Percentiles rank a stretch among this genome's conserved stretches.
These are phyloP conservation scores for Sordariomycetes sp. DNA, from an alignment of 2,329 filamentous ascomycete species.

Conservation along the genomic window DNA sequence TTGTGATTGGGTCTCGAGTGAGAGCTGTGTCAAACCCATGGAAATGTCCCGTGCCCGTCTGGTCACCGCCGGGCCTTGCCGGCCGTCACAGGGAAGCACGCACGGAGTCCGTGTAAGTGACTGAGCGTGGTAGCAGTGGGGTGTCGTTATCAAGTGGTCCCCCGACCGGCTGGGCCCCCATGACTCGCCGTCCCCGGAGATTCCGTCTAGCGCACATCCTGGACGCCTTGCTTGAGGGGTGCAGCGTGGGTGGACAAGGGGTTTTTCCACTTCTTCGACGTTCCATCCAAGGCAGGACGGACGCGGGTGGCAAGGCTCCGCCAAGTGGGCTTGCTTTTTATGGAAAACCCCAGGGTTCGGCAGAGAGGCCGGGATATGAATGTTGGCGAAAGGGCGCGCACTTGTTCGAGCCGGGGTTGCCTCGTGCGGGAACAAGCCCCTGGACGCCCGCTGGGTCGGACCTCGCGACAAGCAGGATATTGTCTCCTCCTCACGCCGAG, in stretches of 20 bases:
- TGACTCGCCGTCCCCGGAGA: background rate
- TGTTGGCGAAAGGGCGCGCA: background rate
- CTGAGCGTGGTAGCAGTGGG: background rate
- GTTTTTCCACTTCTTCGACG: background rate
- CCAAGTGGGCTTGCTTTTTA: background rate
- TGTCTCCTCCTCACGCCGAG: too few relatives aligned
- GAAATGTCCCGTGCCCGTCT: too few relatives aligned
- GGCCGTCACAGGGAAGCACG: background rate
- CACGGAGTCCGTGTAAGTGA: background rate
- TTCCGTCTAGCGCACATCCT: too few relatives aligned
- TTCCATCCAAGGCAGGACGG: background rate
- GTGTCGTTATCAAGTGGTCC: background rate
- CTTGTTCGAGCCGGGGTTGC: background rate
- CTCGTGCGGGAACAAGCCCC: background rate
- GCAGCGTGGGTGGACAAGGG: background rate
- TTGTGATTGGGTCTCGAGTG: too few relatives aligned
- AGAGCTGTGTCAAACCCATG: too few relatives aligned
- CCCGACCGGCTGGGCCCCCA: background rate
- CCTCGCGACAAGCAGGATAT: too few relatives aligned
- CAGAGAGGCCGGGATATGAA: background rate
- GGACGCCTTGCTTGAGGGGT: too few relatives aligned
- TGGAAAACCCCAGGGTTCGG: background rate
- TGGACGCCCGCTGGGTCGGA: too few relatives aligned
- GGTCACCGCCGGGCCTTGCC: background rate
- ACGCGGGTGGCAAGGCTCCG: background rate